Base-by-base conservation (phyloP, 2,329 filamentous ascomycete genomes). In the Claviceps sp. region DNA sequence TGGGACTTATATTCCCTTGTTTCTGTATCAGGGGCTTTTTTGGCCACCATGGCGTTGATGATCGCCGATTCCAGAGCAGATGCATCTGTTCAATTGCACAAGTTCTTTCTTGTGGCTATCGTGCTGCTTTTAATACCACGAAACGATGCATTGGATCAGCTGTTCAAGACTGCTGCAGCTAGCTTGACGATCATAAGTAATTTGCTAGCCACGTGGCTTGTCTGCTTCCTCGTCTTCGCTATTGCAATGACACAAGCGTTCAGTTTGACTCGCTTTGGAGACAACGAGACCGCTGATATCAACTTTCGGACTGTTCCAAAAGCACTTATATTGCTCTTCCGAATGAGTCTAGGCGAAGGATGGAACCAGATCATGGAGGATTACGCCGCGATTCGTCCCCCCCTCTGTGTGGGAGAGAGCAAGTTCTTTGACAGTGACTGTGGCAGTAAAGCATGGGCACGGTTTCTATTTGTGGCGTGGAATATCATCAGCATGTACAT, bases 401-500 rank as follows among this genome's bases (percentile, higher is more conserved):
- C 91, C 0, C 78, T 87, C 49, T 98, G 93, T 68, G 88, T 90
- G 1, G 75, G 83, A 20, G 77, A 77, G 38, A 62, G 71, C 1
- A 76, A 77, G 40, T 96, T 95, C 67, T 91, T 89, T 61, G 72
- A 86, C 43, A 93, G 88, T 60, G 94, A 98, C 68, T 98, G 93
- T 62, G 93, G 93, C 53, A 95, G 91, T 69, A 79, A 82, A 49
- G 78, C 82, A 40, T 98, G 93, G 89, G 89, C 93, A 7, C 78
- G 89, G 49, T 80, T 83, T 37, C 74, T 98, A 9, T 98, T 98
- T 71, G 89, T 97, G 53, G 81, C 85, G 4, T 98, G 93, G 93
- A 98, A 98, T 72, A 91, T 98, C 61, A 78, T 98, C 68, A 97
- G 91, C 85, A 98, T 98, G 93, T 98, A 98, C 70, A 95, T 98